Percentiles rank a stretch among this genome's conserved stretches.
phyloP scores from a whole-genome alignment of 345 rosid species.

The Sisymbrium irio region DNA sequence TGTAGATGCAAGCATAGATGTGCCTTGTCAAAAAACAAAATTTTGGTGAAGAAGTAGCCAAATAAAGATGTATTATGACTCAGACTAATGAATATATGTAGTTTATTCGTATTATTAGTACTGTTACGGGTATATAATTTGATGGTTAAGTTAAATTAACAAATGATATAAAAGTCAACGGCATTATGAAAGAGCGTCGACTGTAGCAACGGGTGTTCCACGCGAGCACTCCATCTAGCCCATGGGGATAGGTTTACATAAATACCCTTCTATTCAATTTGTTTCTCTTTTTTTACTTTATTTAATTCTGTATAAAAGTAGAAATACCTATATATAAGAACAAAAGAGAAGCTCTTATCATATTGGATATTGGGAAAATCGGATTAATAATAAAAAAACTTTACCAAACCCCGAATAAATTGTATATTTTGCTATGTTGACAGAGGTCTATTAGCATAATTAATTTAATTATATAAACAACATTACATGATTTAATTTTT shows the following conservation, averaged over 20 bases:
- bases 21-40: not conserved
- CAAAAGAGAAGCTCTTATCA: too few species aligned
- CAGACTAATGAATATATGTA: not conserved
- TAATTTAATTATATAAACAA: not conserved
- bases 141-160: not conserved
- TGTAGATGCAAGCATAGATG: not conserved
- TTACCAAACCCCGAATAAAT: too few species aligned
- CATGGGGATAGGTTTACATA: not conserved
- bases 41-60: not conserved
- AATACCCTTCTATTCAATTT: not conserved
- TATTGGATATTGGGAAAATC: too few species aligned
- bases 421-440: too few species aligned
- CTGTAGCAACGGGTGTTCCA: conserved; percentile 1
- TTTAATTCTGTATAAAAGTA: not conserved
- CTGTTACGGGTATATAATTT: not conserved
- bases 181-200: not conserved
- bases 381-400: too few species aligned
- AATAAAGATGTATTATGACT: not conserved
- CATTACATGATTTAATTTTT: not conserved
- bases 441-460: not conserved
- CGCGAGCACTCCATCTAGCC: not conserved
- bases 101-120: not conserved
- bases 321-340: not conserved
- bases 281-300: too few species aligned
- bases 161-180: not conserved